A percentile compares a stretch with the other conserved stretches of the same genome.
Evolutionary conservation across 2,329 filamentous ascomycete genomes (phyloP).

Genomic region (Salinomyces thailandicus): DNA sequence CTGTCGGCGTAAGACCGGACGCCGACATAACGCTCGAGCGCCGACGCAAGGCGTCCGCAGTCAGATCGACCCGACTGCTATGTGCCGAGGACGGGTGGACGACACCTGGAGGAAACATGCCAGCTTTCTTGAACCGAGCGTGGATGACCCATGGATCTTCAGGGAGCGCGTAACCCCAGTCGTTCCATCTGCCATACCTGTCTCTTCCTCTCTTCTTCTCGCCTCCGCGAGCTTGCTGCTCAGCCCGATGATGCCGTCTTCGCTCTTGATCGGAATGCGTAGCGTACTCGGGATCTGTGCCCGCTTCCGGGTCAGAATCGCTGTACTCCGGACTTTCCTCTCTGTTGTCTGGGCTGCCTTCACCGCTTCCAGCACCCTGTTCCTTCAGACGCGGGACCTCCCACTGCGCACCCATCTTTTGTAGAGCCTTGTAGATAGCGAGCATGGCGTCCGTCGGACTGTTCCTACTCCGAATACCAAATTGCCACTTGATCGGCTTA

Average conservation of each 20-base stretch:
- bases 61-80: constrained; percentile 39
- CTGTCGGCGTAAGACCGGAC: constrained; percentile 7
- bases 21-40: constrained; percentile 21
- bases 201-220: constrained; percentile 27
- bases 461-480: constrained; percentile 90
- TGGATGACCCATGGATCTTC: constrained; percentile 92
- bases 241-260: constrained; percentile 13
- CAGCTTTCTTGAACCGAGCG: constrained; percentile 76
- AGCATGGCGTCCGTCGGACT: constrained; percentile 87
- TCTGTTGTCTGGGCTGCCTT: constrained; percentile 20
- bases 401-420: constrained; percentile 83
- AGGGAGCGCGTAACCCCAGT: constrained; percentile 67
- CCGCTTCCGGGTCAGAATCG: constrained; percentile 28
- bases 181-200: constrained; percentile 37
- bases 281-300: constrained; percentile 29
- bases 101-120: constrained; percentile 50
- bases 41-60: constrained; percentile 10
- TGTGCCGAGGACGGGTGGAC: constrained; percentile 41
- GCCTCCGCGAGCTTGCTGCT: constrained; percentile 9
- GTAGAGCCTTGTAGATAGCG: constrained; percentile 86
- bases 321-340: constrained; percentile 29
- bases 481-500: constrained; percentile 90
- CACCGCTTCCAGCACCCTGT: constrained; percentile 28
- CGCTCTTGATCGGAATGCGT: constrained; percentile 26
- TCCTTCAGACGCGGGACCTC: constrained; percentile 41